These are phyloP conservation scores for Trichophyton benhamiae DNA, from an alignment of 2,329 filamentous ascomycete genomes.

Conservation along the genomic window DNA sequence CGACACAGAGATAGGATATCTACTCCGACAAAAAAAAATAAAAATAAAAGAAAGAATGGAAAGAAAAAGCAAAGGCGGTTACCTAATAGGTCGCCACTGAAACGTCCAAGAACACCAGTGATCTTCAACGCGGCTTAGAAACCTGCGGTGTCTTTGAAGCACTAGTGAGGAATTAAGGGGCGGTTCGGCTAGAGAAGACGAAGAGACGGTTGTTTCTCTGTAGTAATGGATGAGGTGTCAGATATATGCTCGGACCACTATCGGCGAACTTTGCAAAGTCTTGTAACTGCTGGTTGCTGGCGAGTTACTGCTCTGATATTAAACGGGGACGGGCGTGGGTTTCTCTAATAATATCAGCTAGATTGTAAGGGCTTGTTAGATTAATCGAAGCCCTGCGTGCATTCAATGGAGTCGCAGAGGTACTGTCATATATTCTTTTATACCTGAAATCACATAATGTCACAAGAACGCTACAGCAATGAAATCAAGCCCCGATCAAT, in stretches of 20 bases:
- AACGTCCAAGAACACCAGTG: neutral
- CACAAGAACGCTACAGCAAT: neutral
- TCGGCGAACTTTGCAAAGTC: too few relatives aligned
- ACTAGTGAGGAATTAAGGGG: neutral
- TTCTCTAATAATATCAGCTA: too few relatives aligned
- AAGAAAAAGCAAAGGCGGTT: neutral
- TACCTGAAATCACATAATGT: neutral
- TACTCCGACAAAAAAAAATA: too few relatives aligned
- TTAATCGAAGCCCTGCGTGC: too few relatives aligned
- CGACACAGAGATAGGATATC: neutral
- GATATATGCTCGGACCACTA: neutral
- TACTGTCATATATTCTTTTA: neutral
- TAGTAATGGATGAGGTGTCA: neutral
- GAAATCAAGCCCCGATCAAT: neutral
- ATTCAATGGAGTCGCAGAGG: too few relatives aligned
- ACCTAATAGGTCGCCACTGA: neutral
- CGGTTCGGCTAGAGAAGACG: neutral
- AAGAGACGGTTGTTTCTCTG: neutral
- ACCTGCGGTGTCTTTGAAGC: neutral
- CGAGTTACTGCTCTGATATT: too few relatives aligned
- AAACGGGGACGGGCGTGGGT: too few relatives aligned
- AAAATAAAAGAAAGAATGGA: neutral
- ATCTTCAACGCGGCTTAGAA: neutral
- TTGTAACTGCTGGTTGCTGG: too few relatives aligned
- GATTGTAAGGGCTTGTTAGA: too few relatives aligned